Percentiles rank a stretch among this genome's conserved stretches.
These are phyloP conservation scores for Trichophyton equinum DNA, from an alignment of 2,329 filamentous ascomycete genomes.

Conservation along the genomic window DNA sequence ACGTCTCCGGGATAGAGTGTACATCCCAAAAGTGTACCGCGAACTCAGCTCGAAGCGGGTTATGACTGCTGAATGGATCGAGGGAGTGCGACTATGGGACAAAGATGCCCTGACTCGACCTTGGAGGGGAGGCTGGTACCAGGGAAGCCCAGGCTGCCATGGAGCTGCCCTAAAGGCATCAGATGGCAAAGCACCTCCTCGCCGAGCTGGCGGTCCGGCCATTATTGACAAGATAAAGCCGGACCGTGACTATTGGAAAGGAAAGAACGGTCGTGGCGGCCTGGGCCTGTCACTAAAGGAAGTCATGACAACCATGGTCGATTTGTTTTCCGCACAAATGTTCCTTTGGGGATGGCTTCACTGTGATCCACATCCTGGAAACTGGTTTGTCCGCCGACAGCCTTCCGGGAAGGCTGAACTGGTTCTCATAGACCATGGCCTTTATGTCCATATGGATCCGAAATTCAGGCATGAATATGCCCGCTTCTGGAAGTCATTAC, in stretches of 20 bases:
- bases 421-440: slow-evolving; percentile 90
- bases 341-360: slow-evolving; percentile 94
- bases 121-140: slow-evolving; percentile 66
- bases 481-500: slow-evolving; percentile 81
- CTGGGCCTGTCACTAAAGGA: slow-evolving; percentile 70
- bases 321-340: slow-evolving; percentile 94
- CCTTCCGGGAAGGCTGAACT: slow-evolving; percentile 75
- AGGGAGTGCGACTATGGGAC: slow-evolving; percentile 86
- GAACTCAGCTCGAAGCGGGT: slow-evolving; percentile 73
- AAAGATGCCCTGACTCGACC: slow-evolving; percentile 63
- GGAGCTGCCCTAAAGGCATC: slow-evolving; percentile 50
- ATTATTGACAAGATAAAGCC: slow-evolving; percentile 58
- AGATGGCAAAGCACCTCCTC: slow-evolving; percentile 29
- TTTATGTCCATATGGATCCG: slow-evolving; percentile 84
- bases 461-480: slow-evolving; percentile 77
- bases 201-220: slow-evolving; percentile 14
- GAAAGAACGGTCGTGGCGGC: slow-evolving; percentile 58
- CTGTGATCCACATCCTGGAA: slow-evolving; percentile 93
- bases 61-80: slow-evolving; percentile 95
- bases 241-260: slow-evolving; percentile 65
- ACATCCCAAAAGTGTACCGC: slow-evolving; percentile 72
- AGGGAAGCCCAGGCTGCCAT: slow-evolving; percentile 65
- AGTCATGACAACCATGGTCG: slow-evolving; percentile 93
- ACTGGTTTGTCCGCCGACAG: slow-evolving; percentile 84
- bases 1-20: slow-evolving; percentile 64